A percentile compares a stretch with the other conserved stretches of the same genome.
These are phyloP conservation scores for Malassezia psittaci DNA, from an alignment of 1,284 basidiomycete species.

Conservation along the genomic window DNA sequence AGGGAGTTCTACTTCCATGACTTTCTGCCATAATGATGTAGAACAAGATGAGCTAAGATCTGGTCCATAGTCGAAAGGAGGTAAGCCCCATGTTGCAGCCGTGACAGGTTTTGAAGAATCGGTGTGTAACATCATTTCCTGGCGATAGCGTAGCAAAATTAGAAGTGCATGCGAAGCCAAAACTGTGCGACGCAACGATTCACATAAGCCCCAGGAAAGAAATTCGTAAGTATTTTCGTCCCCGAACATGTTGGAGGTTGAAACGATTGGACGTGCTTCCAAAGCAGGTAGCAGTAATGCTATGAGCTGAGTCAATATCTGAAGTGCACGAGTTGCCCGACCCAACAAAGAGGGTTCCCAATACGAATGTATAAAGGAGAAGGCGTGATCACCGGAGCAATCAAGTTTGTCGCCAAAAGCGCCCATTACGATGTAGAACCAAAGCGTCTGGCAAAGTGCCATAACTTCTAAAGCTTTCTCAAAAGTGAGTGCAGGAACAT, in stretches of 20 bases:
- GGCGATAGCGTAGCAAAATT: constrained; percentile 20
- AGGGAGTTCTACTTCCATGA: constrained; percentile 22
- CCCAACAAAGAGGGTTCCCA: not conserved
- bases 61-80: not conserved
- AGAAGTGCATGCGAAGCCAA: constrained; percentile 24
- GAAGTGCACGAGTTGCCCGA: not conserved
- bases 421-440: constrained; percentile 12
- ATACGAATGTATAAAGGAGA: not conserved
- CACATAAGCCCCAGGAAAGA: constrained; percentile 16
- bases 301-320: not conserved
- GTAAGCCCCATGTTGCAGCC: not conserved
- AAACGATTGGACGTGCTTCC: not conserved
- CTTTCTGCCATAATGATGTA: not conserved
- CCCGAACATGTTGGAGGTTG: no score
- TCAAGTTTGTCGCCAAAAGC: constrained; percentile 1
- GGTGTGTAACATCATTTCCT: no score
- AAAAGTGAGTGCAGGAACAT: not conserved
- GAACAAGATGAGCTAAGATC: not conserved
- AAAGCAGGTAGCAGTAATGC: not conserved
- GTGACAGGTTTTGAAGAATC: no score
- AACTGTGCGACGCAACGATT: constrained; percentile 26
- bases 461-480: constrained; percentile 7
- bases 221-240: not conserved
- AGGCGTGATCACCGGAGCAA: not conserved
- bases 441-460: constrained; percentile 8